Percentiles rank a stretch among this genome's conserved stretches.
These are phyloP conservation scores for Suhomyces bokatorum DNA, from an alignment of 1,139 yeast species.

Conservation along the genomic window DNA sequence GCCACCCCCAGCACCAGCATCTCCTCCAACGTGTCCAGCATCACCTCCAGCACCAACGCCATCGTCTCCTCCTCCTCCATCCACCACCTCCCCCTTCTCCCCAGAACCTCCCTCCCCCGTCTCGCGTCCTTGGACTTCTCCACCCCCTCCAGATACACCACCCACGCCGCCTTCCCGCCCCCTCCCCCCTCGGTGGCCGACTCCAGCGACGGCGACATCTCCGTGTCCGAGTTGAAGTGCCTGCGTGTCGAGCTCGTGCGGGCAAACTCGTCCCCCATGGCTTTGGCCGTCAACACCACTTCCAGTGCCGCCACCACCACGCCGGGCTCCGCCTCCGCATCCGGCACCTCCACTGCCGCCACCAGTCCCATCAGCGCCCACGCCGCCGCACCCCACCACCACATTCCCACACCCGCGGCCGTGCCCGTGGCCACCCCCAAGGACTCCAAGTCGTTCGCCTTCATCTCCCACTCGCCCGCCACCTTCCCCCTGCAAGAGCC, in stretches of 20 bases:
- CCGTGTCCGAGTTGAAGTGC: conserved; percentile 16
- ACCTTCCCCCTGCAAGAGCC: conserved; percentile 86
- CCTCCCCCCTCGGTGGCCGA: conserved; percentile 11
- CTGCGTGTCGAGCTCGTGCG: conserved; percentile 4
- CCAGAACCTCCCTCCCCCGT: conserved; percentile 6
- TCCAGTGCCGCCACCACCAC: too few species aligned
- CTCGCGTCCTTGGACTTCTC: conserved; percentile 12
- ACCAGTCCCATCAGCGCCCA: neutral
- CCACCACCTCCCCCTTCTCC: neutral
- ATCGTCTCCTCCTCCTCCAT: too few species aligned
- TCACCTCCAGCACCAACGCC: neutral
- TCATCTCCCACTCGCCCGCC: conserved; percentile 86
- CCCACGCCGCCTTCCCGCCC: neutral
- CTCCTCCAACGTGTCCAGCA: neutral
- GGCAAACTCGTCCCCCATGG: conserved; percentile 1
- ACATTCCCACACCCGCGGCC: neutral
- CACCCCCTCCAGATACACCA: conserved; percentile 13
- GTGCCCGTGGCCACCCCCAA: conserved; percentile 2
- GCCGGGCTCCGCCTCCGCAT: too few species aligned
- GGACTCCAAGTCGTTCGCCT: conserved; percentile 59
- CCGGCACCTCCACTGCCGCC: conserved; percentile 1
- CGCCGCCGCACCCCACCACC: neutral
- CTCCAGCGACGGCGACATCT: conserved; percentile 18
- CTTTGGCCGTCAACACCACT: neutral
- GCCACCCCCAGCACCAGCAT: too few species aligned